Evolutionary conservation across 2,329 filamentous ascomycete genomes (phyloP).

Genomic region (Trichoderma polysporum): DNA sequence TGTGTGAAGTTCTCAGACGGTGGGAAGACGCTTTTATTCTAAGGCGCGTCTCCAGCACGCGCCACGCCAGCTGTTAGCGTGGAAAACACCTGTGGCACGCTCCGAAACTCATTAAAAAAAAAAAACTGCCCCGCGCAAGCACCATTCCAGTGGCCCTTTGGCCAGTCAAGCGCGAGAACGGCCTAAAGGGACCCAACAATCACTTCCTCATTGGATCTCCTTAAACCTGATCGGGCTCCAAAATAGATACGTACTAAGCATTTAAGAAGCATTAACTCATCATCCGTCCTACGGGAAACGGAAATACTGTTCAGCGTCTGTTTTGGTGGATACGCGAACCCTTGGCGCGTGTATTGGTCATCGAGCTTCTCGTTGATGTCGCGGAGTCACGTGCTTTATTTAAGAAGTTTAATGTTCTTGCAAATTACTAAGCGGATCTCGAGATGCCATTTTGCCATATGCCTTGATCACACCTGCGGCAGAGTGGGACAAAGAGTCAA

Average conservation of each 20-base stretch:
- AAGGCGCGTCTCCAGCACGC: conserved; percentile 35
- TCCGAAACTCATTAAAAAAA: conserved; percentile 17
- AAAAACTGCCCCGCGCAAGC: conserved; percentile 13
- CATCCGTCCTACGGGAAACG: background rate
- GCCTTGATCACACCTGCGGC: background rate
- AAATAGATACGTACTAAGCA: conserved; percentile 7
- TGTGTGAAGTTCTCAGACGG: conserved; percentile 24
- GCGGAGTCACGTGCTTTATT: conserved; percentile 11
- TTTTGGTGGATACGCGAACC: conserved; percentile 20
- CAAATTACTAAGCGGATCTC: background rate
- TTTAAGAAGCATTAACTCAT: background rate
- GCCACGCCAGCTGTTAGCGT: conserved; percentile 38
- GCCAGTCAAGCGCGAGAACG: conserved; percentile 18
- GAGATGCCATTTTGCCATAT: background rate
- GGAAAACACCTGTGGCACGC: conserved; percentile 28
- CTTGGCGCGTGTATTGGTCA: conserved; percentile 18
- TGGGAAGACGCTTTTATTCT: conserved; percentile 38
- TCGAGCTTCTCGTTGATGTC: background rate
- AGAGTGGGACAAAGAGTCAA: background rate
- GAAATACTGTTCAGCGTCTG: background rate
- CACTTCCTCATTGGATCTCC: conserved; percentile 9
- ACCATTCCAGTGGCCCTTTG: conserved; percentile 16
- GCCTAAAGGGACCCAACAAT: conserved; percentile 1
- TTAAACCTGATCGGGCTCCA: conserved; percentile 12
- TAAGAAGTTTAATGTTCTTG: background rate